Base-by-base conservation (phyloP, 345 rosid species). In the Citrus hindsii region DNA sequence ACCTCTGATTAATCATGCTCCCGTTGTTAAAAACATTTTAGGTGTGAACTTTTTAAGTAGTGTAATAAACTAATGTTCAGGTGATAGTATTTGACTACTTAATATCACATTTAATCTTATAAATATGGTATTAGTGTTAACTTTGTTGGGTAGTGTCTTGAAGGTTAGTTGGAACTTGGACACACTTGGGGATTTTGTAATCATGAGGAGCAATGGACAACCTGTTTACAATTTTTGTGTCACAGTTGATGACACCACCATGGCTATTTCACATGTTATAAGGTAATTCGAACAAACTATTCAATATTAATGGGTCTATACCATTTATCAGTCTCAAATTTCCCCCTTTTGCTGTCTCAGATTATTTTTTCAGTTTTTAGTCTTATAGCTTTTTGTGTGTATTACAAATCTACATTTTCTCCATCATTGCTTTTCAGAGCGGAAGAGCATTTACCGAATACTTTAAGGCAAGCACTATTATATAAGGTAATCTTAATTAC, bases 141-240 rank as follows among this genome's bases (percentile, higher is more conserved):
- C 78, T 82, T 73, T 85, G 84, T 76, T 79, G 75, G 90, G 83
- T 90, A 90, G 90, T 89, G 85, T 84, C 84, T 3, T 94, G 93
- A 87, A 93, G 97, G 98, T 95, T 86, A 86, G 86, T 84, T 93
- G 98, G 98, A 91, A 91, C 76, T 88, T 92, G 87, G 88, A 92
- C 82, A 93, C 98, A 9, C 95, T 95, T 67, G 98, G 98, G 69
- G 98, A 94, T 88, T 94, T 94, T 87, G 98, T 94, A 65, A 88
- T 93, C 55, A 93, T 93, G 97, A 90, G 97, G 84, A 93, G 97
- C 88, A 94, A 93, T 55, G 98, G 98, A 40, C 97, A 90, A 81
- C 98, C 98, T 69, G 97, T 93, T 71, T 95, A 93, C 91, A 95
- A 93, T 84, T 95, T 92, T 82, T 93, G 98, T 84, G 98, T 94